Conservation (phyloP, 2,329 filamentous ascomycete species). For the Aspergillus fumigatus region DNA sequence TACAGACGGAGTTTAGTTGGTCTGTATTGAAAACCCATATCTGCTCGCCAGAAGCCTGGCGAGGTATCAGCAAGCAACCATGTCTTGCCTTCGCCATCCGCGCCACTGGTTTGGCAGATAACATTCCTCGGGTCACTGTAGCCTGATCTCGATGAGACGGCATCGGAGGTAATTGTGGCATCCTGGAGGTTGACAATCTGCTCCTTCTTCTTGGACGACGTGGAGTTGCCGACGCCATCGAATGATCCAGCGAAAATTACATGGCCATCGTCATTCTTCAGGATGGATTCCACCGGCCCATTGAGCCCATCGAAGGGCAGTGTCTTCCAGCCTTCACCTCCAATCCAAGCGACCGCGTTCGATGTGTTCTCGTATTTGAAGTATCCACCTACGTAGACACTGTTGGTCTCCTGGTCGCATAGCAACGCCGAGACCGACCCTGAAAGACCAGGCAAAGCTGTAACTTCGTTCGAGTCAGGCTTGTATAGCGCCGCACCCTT, state of each 20-base stretch:
- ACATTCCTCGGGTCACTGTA: slow-evolving; percentile 76
- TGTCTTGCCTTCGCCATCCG: slow-evolving; percentile 67
- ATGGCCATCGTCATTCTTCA: slow-evolving; percentile 72
- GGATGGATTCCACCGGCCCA: slow-evolving; percentile 81
- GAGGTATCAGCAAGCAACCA: slow-evolving; percentile 76
- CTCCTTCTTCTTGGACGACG: slow-evolving; percentile 52
- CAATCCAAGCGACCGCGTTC: slow-evolving; percentile 82
- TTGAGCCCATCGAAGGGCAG: slow-evolving; percentile 93
- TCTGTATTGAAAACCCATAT: slow-evolving; percentile 76
- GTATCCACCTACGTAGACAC: slow-evolving; percentile 86
- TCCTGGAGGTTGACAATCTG: slow-evolving; percentile 80
- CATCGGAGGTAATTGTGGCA: slow-evolving; percentile 66
- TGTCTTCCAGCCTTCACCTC: slow-evolving; percentile 65
- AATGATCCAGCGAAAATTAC: slow-evolving; percentile 92
- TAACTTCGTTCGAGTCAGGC: slow-evolving; percentile 64
- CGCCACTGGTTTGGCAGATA: slow-evolving; percentile 67
- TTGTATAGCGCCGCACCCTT: slow-evolving; percentile 79
- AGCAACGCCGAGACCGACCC: slow-evolving; percentile 78
- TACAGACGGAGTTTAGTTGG: slow-evolving; percentile 83
- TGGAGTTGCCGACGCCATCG: slow-evolving; percentile 78
- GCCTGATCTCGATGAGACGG: slow-evolving; percentile 57
- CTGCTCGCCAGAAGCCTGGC: slow-evolving; percentile 76
- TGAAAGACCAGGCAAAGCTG: slow-evolving; percentile 71
- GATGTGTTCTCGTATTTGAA: slow-evolving; percentile 77
- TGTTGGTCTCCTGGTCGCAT: slow-evolving; percentile 71